These are phyloP conservation scores for Podospora conica DNA, from an alignment of 495 filamentous ascomycete species.

Conservation along the genomic window DNA sequence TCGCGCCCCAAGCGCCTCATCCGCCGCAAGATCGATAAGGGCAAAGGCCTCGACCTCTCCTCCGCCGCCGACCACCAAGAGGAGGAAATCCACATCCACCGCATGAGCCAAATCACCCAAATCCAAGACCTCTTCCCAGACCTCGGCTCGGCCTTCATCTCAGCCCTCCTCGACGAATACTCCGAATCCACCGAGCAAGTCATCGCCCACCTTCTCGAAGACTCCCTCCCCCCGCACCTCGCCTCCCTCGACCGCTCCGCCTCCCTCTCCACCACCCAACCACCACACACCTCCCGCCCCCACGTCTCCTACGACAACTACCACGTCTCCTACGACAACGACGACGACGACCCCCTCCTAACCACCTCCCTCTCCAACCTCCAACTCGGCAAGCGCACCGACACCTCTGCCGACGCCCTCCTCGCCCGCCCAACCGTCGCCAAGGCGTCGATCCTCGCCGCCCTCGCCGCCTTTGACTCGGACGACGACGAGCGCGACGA, in stretches of 20 bases:
- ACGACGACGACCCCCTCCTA: conserved; percentile 76
- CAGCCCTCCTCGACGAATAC: conserved; percentile 74
- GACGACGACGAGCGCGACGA: conserved; percentile 98
- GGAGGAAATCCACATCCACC: conserved; percentile 66
- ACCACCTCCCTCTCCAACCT: conserved; percentile 53
- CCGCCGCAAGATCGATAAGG: conserved; percentile 54
- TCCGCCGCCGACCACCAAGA: conserved; percentile 40
- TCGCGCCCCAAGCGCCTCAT: conserved; percentile 47
- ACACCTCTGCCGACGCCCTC: conserved; percentile 55
- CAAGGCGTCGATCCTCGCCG: conserved; percentile 87
- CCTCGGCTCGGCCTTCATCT: conserved; percentile 75
- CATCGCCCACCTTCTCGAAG: conserved; percentile 78
- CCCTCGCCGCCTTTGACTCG: conserved; percentile 82
- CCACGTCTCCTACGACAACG: conserved; percentile 58
- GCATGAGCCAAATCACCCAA: conserved; percentile 74
- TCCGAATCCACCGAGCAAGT: conserved; percentile 70
- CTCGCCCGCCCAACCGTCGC: conserved; percentile 47
- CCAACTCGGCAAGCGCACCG: conserved; percentile 64
- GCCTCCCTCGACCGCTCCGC: conserved; percentile 48
- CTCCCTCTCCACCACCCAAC: conserved; percentile 37
- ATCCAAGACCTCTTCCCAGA: conserved; percentile 91
- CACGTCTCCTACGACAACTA: conserved; percentile 35
- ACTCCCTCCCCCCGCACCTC: conserved; percentile 61
- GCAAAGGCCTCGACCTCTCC: conserved; percentile 52
- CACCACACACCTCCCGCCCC: conserved; percentile 18